Base-by-base conservation (phyloP, 345 rosid species). In the Eucalyptus rudis region DNA sequence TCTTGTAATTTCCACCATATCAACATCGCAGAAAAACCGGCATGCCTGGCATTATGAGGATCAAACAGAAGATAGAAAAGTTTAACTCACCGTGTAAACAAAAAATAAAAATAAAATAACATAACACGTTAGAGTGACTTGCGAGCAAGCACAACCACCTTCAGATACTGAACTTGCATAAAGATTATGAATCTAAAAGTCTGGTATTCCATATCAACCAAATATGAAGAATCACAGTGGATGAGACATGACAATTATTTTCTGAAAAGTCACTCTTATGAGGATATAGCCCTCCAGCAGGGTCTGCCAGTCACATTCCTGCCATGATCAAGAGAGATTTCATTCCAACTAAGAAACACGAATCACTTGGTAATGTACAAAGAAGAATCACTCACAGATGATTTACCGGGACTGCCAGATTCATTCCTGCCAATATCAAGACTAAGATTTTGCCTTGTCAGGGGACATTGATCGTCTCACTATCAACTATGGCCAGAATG, bases 401-500 rank as follows among this genome's bases (percentile, higher is more conserved):
- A 68, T 1, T 64, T 1, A 31, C 43, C 1, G 36, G 79, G 43
- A 66, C 79, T 16, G 79, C 79, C 36, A 66, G 43, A 0, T 66
- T 31, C 43, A 1, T 1, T 66, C 79, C 43, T 31, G 40, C 43
- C 79, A 31, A 13, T 29, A 64, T 64, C 71, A 29, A 29, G 71
- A 64, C 71, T n/a, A 64, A 29, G 36, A 64, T 66, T 31, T 66
- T 31, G 20, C 79, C 40, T 0, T 62, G 71, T 64, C 33, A 27
- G 2, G 33, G 71, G 19, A 29, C 1, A 29, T 64, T 0, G 33
- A 0, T 64, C 17, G 17, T 13, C 33, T 29, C 17, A 64, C 31
- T 64, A 29, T 64, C 36, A 29, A 62, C 8, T 64, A 13, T 64
- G 36, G 1, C 0, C 71, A 29, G 33, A 64, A 64, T 29, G 36